Conservation (phyloP, 495 filamentous ascomycete genomes). For the Chaetomidium leptoderma region DNA sequence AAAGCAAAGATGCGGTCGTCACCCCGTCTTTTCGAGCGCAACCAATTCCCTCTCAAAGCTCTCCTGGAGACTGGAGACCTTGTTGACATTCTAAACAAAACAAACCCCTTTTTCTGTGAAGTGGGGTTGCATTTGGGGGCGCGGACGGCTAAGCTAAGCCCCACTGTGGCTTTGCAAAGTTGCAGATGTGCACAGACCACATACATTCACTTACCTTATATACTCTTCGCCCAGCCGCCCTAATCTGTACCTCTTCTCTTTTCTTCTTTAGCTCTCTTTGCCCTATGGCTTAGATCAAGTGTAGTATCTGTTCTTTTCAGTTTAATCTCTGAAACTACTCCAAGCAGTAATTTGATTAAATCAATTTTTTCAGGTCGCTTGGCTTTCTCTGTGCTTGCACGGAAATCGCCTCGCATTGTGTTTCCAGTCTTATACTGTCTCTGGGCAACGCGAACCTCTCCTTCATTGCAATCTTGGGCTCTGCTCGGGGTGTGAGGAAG, state of each 20-base stretch:
- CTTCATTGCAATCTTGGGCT: slow-evolving; percentile 53
- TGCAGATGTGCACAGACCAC: slow-evolving; percentile 28
- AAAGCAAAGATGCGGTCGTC: too few relatives aligned
- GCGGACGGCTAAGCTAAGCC: too few relatives aligned
- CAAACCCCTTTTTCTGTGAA: too few relatives aligned
- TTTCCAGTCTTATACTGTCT: slow-evolving; percentile 86
- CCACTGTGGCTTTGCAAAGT: slow-evolving; percentile 11
- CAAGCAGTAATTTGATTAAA: slow-evolving; percentile 72
- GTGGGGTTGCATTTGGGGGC: too few relatives aligned
- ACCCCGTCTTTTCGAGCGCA: too few relatives aligned
- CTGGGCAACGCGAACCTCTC: slow-evolving; percentile 70
- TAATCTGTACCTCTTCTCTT: slow-evolving; percentile 29
- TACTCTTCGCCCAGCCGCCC: slow-evolving; percentile 19
- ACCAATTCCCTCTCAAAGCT: too few relatives aligned
- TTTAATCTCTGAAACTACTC: slow-evolving; percentile 74
- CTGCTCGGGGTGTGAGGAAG: slow-evolving; percentile 61
- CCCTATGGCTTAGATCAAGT: slow-evolving; percentile 95
- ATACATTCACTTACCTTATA: slow-evolving; percentile 27
- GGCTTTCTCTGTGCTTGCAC: slow-evolving; percentile 76
- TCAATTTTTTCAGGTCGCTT: slow-evolving; percentile 72
- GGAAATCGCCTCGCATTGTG: slow-evolving; percentile 64
- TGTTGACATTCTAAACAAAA: too few relatives aligned
- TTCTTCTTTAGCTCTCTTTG: slow-evolving; percentile 41
- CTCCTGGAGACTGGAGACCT: too few relatives aligned
- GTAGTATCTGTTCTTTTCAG: slow-evolving; percentile 99